Evolutionary conservation across 768 basidiomycete species (phyloP), one percentile per base, ranked within the genome.

Genomic region (Agaricus sinodeliciosus): DNA sequence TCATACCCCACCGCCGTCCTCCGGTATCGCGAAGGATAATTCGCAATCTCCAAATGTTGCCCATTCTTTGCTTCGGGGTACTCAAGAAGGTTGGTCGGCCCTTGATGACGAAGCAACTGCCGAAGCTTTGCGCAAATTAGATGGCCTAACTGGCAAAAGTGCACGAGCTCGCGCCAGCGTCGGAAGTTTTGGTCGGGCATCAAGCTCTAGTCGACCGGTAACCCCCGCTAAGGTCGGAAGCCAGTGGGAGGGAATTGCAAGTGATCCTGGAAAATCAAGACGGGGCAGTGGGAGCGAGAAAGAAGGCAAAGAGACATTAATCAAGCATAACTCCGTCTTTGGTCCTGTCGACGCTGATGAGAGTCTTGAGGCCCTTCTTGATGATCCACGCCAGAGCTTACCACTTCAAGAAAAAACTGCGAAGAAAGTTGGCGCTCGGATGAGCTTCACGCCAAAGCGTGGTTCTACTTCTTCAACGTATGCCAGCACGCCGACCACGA

Each of bases 81-180:
- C 87, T 5, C 90, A 93, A 65, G 86, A 91, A 65, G 91, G 91
- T 25, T 93, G 90, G 90, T 85, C 85, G 13, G 88, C 81, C 55
- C 76, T 93, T 60, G 87, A 91, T 60, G 91, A 94, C 63, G 85
- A 90, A 60, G 85, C 86, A 13, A 94, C 95, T 6, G 89, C 82
- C 6, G 94, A 95, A 61, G 91, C 92, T 8, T 74, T 99, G 34
- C 81, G 94, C 50, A 96, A 95, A 69, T 70, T 99, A 22, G 95
- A 99, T 61, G 95, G 95, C 0, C 65, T 96, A 9, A 80, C 80
- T 9, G 85, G 85, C 1, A 89, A 87, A 63, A 83, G 78, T 35
- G 81, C 86, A 9, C 80, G 87, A 44, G 81, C 87, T 9, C 80
- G 90, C 22, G 85, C 87, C 3, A 92, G 90, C 59, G 72, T 90